Evolutionary conservation across 2,329 filamentous ascomycete genomes (phyloP).

Genomic region (Raffaelea arxii): DNA sequence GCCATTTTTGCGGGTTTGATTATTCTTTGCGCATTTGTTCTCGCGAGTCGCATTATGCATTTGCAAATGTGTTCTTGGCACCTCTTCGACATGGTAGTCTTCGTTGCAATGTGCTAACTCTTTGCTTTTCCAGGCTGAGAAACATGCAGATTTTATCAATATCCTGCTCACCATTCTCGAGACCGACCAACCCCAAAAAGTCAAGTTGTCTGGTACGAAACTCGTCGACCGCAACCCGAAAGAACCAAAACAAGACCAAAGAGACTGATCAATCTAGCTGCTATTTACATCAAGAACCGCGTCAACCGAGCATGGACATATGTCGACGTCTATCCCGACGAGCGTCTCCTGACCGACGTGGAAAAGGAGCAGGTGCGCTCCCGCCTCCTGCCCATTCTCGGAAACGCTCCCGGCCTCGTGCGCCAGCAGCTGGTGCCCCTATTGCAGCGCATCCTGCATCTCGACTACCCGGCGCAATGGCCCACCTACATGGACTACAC

Average conservation of each 20-base stretch:
- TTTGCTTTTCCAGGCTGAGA: slow-evolving; percentile 65
- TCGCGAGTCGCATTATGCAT: too few relatives aligned
- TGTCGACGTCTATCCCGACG: slow-evolving; percentile 62
- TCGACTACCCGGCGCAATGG: slow-evolving; percentile 92
- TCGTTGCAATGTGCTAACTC: slow-evolving; percentile 7
- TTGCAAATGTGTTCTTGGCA: too few relatives aligned
- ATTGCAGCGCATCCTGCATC: slow-evolving; percentile 90
- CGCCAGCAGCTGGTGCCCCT: slow-evolving; percentile 90
- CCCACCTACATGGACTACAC: slow-evolving; percentile 91
- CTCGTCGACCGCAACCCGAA: too few relatives aligned
- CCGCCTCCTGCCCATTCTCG: slow-evolving; percentile 81
- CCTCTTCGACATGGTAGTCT: too few relatives aligned
- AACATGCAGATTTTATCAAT: slow-evolving; percentile 80
- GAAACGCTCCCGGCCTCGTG: slow-evolving; percentile 67
- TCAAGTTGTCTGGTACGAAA: slow-evolving; percentile 78
- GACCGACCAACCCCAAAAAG: slow-evolving; percentile 72
- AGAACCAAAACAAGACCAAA: too few relatives aligned
- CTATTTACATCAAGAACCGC: slow-evolving; percentile 96
- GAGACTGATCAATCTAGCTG: too few relatives aligned
- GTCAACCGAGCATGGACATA: slow-evolving; percentile 86
- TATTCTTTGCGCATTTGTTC: too few relatives aligned
- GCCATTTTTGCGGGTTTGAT: too few relatives aligned
- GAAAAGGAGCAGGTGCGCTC: slow-evolving; percentile 84
- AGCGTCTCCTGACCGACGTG: slow-evolving; percentile 71
- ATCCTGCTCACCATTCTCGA: slow-evolving; percentile 85